These are phyloP conservation scores for Camelina neglecta DNA, from an alignment of 345 rosid species.

Conservation along the genomic window DNA sequence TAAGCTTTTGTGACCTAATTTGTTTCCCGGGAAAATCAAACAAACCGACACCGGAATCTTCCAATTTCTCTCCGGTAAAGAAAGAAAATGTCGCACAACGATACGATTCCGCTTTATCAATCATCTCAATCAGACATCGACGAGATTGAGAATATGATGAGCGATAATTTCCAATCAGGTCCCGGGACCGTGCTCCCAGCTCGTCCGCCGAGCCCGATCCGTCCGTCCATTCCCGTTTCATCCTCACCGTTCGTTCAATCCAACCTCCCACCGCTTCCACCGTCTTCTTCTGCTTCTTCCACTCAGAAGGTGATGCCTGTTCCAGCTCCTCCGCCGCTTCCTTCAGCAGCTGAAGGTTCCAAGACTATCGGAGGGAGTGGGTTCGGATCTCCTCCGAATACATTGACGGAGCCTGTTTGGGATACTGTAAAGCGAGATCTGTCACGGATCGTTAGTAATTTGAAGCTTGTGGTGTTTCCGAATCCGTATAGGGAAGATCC, in stretches of 20 bases:
- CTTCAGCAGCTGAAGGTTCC: slow-evolving; percentile 25
- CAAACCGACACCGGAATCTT: slow-evolving; percentile 4
- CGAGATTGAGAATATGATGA: slow-evolving; percentile 97
- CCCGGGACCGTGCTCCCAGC: slow-evolving; percentile 88
- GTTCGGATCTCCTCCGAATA: slow-evolving; percentile 82
- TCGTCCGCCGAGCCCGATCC: slow-evolving; percentile 81
- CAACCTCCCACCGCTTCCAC: slow-evolving; percentile 59
- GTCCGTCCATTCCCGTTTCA: slow-evolving; percentile 79
- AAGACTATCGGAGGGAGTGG: slow-evolving; percentile 47
- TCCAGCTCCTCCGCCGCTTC: slow-evolving; percentile 54
- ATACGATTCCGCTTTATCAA: slow-evolving; percentile 75
- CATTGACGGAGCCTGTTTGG: slow-evolving; percentile 97
- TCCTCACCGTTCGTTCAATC: slow-evolving; percentile 73
- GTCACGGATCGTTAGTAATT: slow-evolving; percentile 86
- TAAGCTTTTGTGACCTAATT: background rate
- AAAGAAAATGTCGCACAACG: slow-evolving; percentile 72
- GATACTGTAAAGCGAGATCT: slow-evolving; percentile 98
- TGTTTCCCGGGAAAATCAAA: slow-evolving; percentile 33
- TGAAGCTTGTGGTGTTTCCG: slow-evolving; percentile 97
- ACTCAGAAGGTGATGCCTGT: slow-evolving; percentile 50
- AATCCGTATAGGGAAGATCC: slow-evolving; percentile 94
- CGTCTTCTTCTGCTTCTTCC: slow-evolving; percentile 40
- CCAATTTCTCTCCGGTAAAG: slow-evolving; percentile 25
- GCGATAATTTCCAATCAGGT: slow-evolving; percentile 67
- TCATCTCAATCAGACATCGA: slow-evolving; percentile 98